These are phyloP conservation scores for Moniliella sp. DNA, from an alignment of 1,284 basidiomycete genomes.

Conservation along the genomic window DNA sequence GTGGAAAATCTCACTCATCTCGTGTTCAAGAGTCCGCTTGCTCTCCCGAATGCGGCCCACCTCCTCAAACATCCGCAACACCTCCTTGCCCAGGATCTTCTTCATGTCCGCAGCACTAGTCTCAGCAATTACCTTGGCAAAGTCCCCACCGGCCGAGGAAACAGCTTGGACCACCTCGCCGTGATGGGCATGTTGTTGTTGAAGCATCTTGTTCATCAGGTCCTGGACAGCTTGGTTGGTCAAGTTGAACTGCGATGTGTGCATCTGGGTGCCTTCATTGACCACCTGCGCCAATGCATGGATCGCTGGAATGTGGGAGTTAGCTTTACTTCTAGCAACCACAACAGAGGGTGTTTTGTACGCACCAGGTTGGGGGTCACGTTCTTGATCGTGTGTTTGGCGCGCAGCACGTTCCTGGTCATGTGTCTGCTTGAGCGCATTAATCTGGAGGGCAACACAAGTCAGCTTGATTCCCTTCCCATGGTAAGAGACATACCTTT, in stretches of 20 bases:
- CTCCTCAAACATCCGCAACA: conserved; percentile 21
- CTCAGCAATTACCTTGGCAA: conserved; percentile 13
- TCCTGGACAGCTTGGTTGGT: conserved; percentile 15
- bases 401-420: too few species aligned
- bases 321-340: too few species aligned
- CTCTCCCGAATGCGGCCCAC: conserved; percentile 22
- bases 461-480: too few species aligned
- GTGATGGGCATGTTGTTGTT: neutral
- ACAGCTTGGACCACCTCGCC: neutral
- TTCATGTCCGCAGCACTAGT: too few species aligned
- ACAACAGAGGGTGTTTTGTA: too few species aligned
- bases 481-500: too few species aligned
- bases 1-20: conserved; percentile 19
- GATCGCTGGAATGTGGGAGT: too few species aligned
- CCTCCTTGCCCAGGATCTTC: conserved; percentile 10
- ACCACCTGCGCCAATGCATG: neutral
- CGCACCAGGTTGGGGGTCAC: too few species aligned
- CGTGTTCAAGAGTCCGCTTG: conserved; percentile 14
- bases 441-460: too few species aligned
- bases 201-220: conserved; percentile 15
- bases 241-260: conserved; percentile 12
- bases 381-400: too few species aligned
- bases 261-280: conserved; percentile 7
- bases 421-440: too few species aligned
- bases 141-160: neutral